A percentile compares a stretch with the other conserved stretches of the same genome.
These are phyloP conservation scores for Fusarium sp. DNA, from an alignment of 2,329 filamentous ascomycete genomes.

Conservation along the genomic window DNA sequence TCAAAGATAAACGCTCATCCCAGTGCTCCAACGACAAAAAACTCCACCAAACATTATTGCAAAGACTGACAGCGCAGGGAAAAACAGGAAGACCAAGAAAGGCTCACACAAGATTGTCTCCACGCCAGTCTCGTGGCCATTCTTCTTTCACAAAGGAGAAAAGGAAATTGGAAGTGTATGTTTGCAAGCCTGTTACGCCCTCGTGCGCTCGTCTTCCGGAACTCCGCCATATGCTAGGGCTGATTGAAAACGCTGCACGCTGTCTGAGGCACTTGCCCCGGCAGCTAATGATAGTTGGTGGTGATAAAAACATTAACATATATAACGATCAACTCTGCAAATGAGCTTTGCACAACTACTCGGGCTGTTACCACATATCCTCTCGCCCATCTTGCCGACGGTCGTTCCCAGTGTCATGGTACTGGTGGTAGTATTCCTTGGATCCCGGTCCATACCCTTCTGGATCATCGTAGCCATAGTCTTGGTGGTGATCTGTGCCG, in stretches of 20 bases:
- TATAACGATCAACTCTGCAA: constrained; percentile 35
- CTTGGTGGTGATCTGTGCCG: constrained; percentile 53
- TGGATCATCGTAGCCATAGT: constrained; percentile 54
- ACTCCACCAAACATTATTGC: constrained; percentile 28
- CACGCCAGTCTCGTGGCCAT: constrained; percentile 23
- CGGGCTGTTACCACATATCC: constrained; percentile 58
- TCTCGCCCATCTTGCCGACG: constrained; percentile 52
- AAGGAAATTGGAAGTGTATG: constrained; percentile 28
- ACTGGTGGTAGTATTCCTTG: constrained; percentile 58
- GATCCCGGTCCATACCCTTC: constrained; percentile 54
- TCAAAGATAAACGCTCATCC: constrained; percentile 41
- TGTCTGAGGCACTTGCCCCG: constrained; percentile 34
- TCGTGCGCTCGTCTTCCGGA: constrained; percentile 45
- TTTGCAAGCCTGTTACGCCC: constrained; percentile 40
- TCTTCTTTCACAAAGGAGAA: constrained; percentile 33
- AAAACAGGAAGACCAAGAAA: constrained; percentile 17
- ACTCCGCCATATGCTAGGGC: constrained; percentile 53
- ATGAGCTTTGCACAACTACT: constrained; percentile 12
- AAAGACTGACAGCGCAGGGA: constrained; percentile 23
- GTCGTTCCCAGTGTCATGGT: constrained; percentile 51
- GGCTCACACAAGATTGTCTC: constrained; percentile 28
- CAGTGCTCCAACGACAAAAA: constrained; percentile 40
- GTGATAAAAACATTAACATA: constrained; percentile 40
- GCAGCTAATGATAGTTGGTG: constrained; percentile 33
- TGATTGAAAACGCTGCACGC: constrained; percentile 42